Evolutionary conservation across 257 asterid species (phyloP).

Genomic region (Ehretia macrophylla): DNA sequence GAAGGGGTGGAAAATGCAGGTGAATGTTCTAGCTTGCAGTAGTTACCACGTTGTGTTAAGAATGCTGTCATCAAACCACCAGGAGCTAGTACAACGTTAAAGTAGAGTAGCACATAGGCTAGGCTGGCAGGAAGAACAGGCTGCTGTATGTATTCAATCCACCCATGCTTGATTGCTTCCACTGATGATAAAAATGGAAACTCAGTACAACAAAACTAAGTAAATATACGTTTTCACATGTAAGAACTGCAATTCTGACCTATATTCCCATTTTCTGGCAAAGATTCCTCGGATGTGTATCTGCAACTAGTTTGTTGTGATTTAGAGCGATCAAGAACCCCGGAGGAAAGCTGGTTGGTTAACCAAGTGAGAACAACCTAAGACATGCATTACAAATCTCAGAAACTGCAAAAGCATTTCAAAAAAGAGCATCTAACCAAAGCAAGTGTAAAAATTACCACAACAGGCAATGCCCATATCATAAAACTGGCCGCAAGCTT

Average conservation of each 20-base stretch:
- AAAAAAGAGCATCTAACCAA: constrained; percentile 12
- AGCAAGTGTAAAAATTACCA: constrained; percentile 37
- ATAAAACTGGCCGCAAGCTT: constrained; percentile 70
- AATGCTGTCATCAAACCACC: constrained; percentile 96
- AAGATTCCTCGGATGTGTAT: constrained; percentile 32
- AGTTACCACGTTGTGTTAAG: constrained; percentile 79
- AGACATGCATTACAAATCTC: constrained; percentile 17
- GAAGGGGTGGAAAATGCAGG: not conserved
- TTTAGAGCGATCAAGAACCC: constrained; percentile 75
- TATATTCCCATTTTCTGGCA: constrained; percentile 45
- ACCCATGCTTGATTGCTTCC: constrained; percentile 75
- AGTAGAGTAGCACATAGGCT: constrained; percentile 81
- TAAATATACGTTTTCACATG: constrained; percentile 7
- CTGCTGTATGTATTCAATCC: constrained; percentile 85
- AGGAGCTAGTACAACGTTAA: constrained; percentile 89
- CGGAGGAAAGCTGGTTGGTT: constrained; percentile 84
- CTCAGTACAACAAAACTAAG: constrained; percentile 13
- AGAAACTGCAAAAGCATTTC: constrained; percentile 11
- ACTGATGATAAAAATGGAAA: constrained; percentile 20
- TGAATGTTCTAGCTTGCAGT: constrained; percentile 14
- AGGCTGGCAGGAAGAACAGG: constrained; percentile 98
- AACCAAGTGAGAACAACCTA: constrained; percentile 77
- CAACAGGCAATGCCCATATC: constrained; percentile 73
- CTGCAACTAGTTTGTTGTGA: constrained; percentile 40
- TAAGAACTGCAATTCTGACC: constrained; percentile 34